Evolutionary conservation across 75 land plant species (phyloP).

Genomic region (Cupressus sempervirens): DNA sequence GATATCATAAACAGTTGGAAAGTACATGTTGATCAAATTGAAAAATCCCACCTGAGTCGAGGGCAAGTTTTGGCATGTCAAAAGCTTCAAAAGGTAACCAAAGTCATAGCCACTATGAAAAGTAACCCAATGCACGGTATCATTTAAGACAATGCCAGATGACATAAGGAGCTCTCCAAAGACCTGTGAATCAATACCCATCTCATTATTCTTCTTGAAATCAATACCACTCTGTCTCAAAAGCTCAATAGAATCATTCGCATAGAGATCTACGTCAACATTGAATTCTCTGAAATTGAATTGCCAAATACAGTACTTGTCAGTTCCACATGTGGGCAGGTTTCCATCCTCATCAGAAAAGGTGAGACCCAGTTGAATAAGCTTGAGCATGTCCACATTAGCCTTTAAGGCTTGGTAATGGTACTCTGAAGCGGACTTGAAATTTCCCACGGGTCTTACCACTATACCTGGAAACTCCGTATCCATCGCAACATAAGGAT

Average conservation of each 20-base stretch:
- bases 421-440: constrained; percentile 42
- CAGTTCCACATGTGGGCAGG: constrained; percentile 55
- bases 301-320: constrained; percentile 57
- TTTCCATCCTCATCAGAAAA: constrained; percentile 69
- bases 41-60: constrained; percentile 37
- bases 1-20: constrained; percentile 58
- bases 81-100: constrained; percentile 52
- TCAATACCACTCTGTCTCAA: constrained; percentile 72
- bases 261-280: constrained; percentile 40
- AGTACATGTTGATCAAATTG: constrained; percentile 41
- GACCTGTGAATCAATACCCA: constrained; percentile 48
- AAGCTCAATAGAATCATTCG: constrained; percentile 72
- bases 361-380: constrained; percentile 72
- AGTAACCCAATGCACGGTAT: constrained; percentile 57
- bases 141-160: constrained; percentile 55
- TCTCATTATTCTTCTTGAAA: constrained; percentile 47
- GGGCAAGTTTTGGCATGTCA: constrained; percentile 51
- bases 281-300: constrained; percentile 77
- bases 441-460: constrained; percentile 51
- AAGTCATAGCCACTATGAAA: constrained; percentile 68
- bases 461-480: constrained; percentile 78
- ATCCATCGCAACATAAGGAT: constrained; percentile 70
- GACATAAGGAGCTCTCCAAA: constrained; percentile 73
- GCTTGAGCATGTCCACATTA: constrained; percentile 66
- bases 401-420: constrained; percentile 54